Conservation (phyloP, 2,329 filamentous ascomycete species). For the Coniella lustricola region DNA sequence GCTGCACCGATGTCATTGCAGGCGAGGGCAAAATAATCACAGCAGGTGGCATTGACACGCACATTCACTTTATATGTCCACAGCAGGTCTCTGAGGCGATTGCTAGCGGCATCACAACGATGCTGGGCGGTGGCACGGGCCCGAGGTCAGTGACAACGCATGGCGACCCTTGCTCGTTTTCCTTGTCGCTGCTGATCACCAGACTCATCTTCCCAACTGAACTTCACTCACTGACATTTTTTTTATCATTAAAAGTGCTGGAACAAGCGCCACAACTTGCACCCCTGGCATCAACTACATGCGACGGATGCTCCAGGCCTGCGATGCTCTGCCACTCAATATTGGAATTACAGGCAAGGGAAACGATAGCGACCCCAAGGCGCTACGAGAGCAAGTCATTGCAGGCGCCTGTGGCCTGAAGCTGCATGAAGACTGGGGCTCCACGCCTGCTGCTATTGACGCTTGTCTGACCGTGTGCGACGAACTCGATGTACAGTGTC, state of each 20-base stretch:
- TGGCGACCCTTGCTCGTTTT: not conserved
- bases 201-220: not conserved
- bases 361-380: slow-evolving; percentile 67
- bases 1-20: slow-evolving; percentile 85
- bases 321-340: slow-evolving; percentile 76
- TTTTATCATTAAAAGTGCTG: too few relatives aligned
- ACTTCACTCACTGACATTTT: slow-evolving; percentile 5
- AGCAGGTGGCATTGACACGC: slow-evolving; percentile 80
- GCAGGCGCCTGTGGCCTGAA: slow-evolving; percentile 89
- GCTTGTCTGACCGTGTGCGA: slow-evolving; percentile 80
- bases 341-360: slow-evolving; percentile 90
- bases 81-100: slow-evolving; percentile 83
- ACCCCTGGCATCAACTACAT: slow-evolving; percentile 81
- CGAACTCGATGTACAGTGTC: slow-evolving; percentile 82
- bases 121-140: slow-evolving; percentile 85
- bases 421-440: slow-evolving; percentile 94
- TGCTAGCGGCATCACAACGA: slow-evolving; percentile 79
- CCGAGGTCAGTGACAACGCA: slow-evolving; percentile 53
- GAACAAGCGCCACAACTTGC: slow-evolving; percentile 87
- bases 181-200: not conserved
- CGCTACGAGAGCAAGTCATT: slow-evolving; percentile 69
- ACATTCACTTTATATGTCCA: slow-evolving; percentile 93
- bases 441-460: slow-evolving; percentile 86
- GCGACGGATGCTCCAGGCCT: slow-evolving; percentile 82
- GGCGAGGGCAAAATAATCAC: slow-evolving; percentile 88